Base-by-base conservation (phyloP, 1,284 basidiomycete genomes). In the Irpex sp. region DNA sequence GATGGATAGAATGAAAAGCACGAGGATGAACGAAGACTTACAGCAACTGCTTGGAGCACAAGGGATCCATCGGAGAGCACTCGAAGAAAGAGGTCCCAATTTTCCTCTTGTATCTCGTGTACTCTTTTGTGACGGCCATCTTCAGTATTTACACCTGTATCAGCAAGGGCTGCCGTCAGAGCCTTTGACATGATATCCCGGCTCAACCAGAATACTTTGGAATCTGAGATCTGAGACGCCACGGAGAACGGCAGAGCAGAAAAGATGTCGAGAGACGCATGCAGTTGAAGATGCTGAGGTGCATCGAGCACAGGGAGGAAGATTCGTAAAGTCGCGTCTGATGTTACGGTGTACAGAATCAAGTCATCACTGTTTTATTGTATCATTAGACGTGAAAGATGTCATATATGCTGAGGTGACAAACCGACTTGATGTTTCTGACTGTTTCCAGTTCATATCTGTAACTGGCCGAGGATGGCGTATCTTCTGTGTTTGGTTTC, bases 231-330 rank as follows among this genome's bases (percentile, higher is more conserved):
- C 58, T 71, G 66, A 21, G 73, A 66, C 45, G 61, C 74, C 68
- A 61, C 72, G 67, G 66, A 61, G 73, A 78, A 68, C 71, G 81
- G 79, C 6, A 83, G 67, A 28, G 84, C 81, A 51, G 83, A 82
- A 67, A 79, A 85, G 2, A 85, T 72, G 68, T 92, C 88, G 54
- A 94, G 72, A 1, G 90, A 82, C 12, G 88, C 85, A 71, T 93
- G 92, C 6, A 96, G 82, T 71, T 96, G 93, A 57, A 97, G 83
- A 71, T 87, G 84, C 66, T 88, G 83, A 12, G 93, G 93, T 28
- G 88, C 86, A 73, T 97, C 95, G 23, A 97, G 77, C 18, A 97
- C 90, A 4, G 94, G 90, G 28, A 91, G 78, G 74, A 94, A 96
- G 69, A 97, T 84, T 23, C 94, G 87, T 36, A 96, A 73, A 2